Conservation (phyloP, 2,329 filamentous ascomycete species). For the Leptosphaerulina australis region DNA sequence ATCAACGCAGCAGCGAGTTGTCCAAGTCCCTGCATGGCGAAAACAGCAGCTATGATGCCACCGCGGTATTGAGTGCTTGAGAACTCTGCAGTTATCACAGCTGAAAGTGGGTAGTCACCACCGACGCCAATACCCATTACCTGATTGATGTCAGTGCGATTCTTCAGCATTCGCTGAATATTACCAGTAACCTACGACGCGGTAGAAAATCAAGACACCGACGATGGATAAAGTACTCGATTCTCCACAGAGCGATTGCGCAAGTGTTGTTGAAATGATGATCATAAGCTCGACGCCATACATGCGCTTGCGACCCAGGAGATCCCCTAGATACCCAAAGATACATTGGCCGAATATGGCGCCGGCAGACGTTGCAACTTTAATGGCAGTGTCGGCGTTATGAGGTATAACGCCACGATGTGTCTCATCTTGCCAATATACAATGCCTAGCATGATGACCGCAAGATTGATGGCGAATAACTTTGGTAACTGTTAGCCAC, state of each 20-base stretch:
- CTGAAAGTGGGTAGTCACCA: conserved; percentile 69
- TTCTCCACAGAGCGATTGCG: conserved; percentile 46
- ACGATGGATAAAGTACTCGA: conserved; percentile 46
- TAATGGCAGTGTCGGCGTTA: conserved; percentile 78
- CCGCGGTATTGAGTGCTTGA: conserved; percentile 84
- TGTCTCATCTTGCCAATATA: conserved; percentile 66
- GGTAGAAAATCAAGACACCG: conserved; percentile 50
- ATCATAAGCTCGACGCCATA: conserved; percentile 64
- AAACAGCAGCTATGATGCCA: conserved; percentile 86
- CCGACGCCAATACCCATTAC: conserved; percentile 48
- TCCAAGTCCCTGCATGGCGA: conserved; percentile 85
- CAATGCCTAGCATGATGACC: conserved; percentile 74
- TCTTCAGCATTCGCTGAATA: not conserved
- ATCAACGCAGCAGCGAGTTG: conserved; percentile 78
- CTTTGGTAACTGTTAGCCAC: conserved; percentile 20
- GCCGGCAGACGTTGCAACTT: conserved; percentile 81
- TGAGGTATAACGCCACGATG: conserved; percentile 62
- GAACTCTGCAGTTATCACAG: conserved; percentile 86
- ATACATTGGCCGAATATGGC: conserved; percentile 82
- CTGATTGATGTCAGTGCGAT: not conserved
- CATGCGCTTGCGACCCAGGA: conserved; percentile 80
- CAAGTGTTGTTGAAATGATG: conserved; percentile 49
- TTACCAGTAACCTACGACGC: conserved; percentile 27
- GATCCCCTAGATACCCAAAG: conserved; percentile 72
- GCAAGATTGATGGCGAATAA: conserved; percentile 64